phyloP scores from a whole-genome alignment of 345 rosid genomes.

The Limnanthes douglasii region DNA sequence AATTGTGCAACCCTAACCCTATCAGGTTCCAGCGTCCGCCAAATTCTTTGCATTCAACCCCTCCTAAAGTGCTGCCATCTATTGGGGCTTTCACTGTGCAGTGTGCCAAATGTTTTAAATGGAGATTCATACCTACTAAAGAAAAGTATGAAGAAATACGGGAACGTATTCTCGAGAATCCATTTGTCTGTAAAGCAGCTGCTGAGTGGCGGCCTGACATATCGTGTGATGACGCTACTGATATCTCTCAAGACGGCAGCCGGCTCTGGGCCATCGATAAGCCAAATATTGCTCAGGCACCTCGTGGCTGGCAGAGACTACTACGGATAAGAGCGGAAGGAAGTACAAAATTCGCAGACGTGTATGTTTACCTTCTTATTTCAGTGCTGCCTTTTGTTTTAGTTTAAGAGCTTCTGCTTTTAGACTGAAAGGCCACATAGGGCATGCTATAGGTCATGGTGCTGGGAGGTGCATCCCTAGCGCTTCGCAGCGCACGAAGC shows the following conservation, averaged over 20 bases:
- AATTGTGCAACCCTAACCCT: conserved; percentile 14
- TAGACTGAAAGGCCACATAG: background rate
- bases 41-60: conserved; percentile 8
- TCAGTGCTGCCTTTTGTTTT: no score
- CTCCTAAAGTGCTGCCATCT: conserved; percentile 37
- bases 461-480: no score
- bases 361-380: conserved; percentile 35
- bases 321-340: conserved; percentile 75
- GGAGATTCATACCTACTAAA: conserved; percentile 87
- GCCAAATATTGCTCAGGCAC: conserved; percentile 83
- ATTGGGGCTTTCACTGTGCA: conserved; percentile 90
- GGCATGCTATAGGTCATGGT: no score
- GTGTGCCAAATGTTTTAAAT: conserved; percentile 76
- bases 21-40: conserved; percentile 10
- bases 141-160: conserved; percentile 88
- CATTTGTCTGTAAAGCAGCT: conserved; percentile 56
- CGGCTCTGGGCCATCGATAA: conserved; percentile 94
- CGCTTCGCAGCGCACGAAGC: no score
- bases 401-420: background rate
- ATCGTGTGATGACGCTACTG: conserved; percentile 66
- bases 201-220: conserved; percentile 66
- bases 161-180: conserved; percentile 56
- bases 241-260: conserved; percentile 83
- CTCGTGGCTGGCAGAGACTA: conserved; percentile 78
- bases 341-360: conserved; percentile 78